Evolutionary conservation across 2,329 filamentous ascomycete genomes (phyloP), one percentile per base, ranked within the genome.

Genomic region (Arthrobotrys entomopaga): DNA sequence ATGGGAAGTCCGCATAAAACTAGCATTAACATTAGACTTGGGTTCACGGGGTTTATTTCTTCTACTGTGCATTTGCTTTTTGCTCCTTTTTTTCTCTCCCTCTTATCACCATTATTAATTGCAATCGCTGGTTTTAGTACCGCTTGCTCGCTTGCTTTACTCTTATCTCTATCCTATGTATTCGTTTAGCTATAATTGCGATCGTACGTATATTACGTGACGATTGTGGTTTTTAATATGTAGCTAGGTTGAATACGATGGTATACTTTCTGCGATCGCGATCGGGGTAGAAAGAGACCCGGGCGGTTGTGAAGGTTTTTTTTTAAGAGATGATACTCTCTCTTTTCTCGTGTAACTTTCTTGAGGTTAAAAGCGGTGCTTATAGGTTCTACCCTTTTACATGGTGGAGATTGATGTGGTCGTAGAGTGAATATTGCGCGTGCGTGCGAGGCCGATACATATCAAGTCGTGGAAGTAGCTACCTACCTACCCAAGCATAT

Each of bases 21-120:
- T 60, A 73, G 53, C 50, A 65, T 65, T 49, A 65, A 73, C 69
- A 73, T 73, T 73, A 73, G 69, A 73, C 60, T 63, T 65, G 61
- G 72, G 59, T 66, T 46, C 26, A 65, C 43, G 66, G 66, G 64
- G 65, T 66, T 66, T 72, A 65, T 75, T 71, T 65, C 52, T 65
- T 72, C 56, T 52, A 38, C 56, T 58, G n/a, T n/a, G 29, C 29
- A 26, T 34, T 8, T 34, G 29, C 29, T 34, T 8, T 34, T 3
- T 3, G 3, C 24, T 26, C 7, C 7, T 3, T 43, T 59, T 50
- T 43, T 75, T 16, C 40, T 69, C 65, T 70, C 60, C 54, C 40
- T 66, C n/a, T 63, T 34, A 34, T 34, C 10, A 34, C 10, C 6
- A 10, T 53, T 19, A 63, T 57, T 71, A 19, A 13, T 19, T 54